A percentile compares a stretch with the other conserved stretches of the same genome.
Conservation (phyloP, 441 rosid genomes). For the Lepidium campestre region DNA sequence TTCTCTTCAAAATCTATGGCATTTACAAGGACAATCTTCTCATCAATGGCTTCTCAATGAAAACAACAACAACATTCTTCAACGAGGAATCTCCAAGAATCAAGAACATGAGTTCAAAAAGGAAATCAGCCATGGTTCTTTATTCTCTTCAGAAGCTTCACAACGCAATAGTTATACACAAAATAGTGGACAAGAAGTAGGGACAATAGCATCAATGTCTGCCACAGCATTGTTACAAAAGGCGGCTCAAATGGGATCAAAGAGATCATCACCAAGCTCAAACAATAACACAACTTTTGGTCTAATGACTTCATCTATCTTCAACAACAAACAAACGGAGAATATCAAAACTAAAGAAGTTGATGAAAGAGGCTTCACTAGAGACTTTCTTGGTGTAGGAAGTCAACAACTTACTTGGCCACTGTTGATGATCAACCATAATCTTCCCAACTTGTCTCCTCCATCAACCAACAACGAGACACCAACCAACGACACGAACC, state of each 20-base stretch:
- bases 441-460: not conserved
- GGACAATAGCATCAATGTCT: conserved; percentile 43
- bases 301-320: conserved; percentile 28
- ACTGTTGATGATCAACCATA: conserved; percentile 15
- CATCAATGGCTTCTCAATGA: conserved; percentile 22
- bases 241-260: conserved; percentile 77
- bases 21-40: conserved; percentile 20
- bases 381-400: conserved; percentile 77
- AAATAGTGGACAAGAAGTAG: conserved; percentile 3
- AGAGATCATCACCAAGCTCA: conserved; percentile 34
- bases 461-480: not conserved
- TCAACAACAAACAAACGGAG: conserved; percentile 23
- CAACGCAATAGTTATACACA: not conserved
- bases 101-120: conserved; percentile 13
- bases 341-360: conserved; percentile 2
- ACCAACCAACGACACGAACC: not conserved
- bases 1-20: conserved; percentile 25
- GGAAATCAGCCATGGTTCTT: not conserved
- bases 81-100: conserved; percentile 20
- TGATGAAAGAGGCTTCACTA: conserved; percentile 44
- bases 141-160: conserved; percentile 16
- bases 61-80: conserved; percentile 17
- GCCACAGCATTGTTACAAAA: conserved; percentile 74
- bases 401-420: conserved; percentile 23
- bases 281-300: not conserved